Conservation (phyloP, 2,329 filamentous ascomycete species). For the Mycocentrospora acerina region DNA sequence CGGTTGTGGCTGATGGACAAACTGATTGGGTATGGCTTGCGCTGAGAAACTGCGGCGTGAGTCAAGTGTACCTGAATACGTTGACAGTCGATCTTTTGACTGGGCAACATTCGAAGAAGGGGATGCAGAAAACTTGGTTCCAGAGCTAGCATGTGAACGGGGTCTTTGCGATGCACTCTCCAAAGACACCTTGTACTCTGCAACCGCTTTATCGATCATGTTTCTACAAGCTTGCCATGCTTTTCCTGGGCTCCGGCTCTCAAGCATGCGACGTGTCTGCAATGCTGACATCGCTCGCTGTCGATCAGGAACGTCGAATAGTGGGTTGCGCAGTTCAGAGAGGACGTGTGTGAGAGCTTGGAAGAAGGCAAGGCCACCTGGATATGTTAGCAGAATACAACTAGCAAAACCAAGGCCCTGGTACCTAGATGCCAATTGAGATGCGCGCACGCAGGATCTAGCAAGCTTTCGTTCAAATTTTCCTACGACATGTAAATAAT, state of each 20-base stretch:
- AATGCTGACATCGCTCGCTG: slow-evolving; percentile 38
- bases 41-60: slow-evolving; percentile 18
- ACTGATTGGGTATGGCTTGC: slow-evolving; percentile 8
- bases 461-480: too few species aligned
- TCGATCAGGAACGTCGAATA: slow-evolving; percentile 38
- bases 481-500: too few species aligned
- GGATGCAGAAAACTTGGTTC: slow-evolving; percentile 2
- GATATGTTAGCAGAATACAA: slow-evolving; percentile 13
- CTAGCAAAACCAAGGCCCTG: too few species aligned
- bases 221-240: slow-evolving; percentile 40
- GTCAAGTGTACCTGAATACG: slow-evolving; percentile 16
- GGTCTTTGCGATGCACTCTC: slow-evolving; percentile 17
- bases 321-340: slow-evolving; percentile 41
- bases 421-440: too few species aligned
- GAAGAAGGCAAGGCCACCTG: slow-evolving; percentile 37
- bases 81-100: slow-evolving; percentile 13
- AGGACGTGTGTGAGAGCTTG: slow-evolving; percentile 43
- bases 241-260: slow-evolving; percentile 37
- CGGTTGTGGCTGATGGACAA: slow-evolving; percentile 3
- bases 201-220: slow-evolving; percentile 42
- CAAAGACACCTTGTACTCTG: slow-evolving; percentile 23
- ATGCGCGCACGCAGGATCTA: too few species aligned
- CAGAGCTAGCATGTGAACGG: slow-evolving; percentile 16
- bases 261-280: slow-evolving; percentile 32
- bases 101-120: slow-evolving; percentile 9